Evolutionary conservation across 1,284 basidiomycete genomes (phyloP), one percentile per base, ranked within the genome.

Genomic region (Agaricales sp.): DNA sequence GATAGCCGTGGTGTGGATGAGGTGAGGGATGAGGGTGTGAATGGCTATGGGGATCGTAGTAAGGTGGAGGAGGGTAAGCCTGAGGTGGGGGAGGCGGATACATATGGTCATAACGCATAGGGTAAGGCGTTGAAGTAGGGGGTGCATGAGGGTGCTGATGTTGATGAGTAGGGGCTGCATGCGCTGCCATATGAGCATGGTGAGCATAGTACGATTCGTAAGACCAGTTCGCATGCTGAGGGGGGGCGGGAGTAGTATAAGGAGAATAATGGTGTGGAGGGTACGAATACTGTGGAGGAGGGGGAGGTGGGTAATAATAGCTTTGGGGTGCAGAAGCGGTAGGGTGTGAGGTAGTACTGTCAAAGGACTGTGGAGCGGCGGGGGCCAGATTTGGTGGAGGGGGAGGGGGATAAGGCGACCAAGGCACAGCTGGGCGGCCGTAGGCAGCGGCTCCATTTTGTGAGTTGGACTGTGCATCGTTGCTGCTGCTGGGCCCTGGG

Each of bases 241-340:
- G 22, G 39, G 52, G 43, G 25, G 21, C 18, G 43, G 26, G 13
- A 39, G 11, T 20, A 22, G 14, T 43, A 21, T 25, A 25, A 3
- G 50, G 49, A 4, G 50, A 20, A 12, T 39, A 37, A 25, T 47
- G 47, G 18, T 50, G 53, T 4, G 43, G 21, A n/a, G 30, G 43
- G 30, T 43, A 45, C 18, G 51, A 43, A 43, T 56, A 49, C 8
- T 48, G 50, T 13, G 30, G 48, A 13, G 46, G 43, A 44, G 50
- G 50, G 13, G 50, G 56, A 38, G 55, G 63, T 13, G 59, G 62
- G 6, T 54, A 52, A 49, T 59, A 63, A 19, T 46, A 51, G n/a
- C 51, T 43, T 14, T 57, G 57, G 37, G 55, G 54, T 14, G 53
- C 52, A 43, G 58, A 53, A 20, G 47, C 53, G 23, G 54, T 54